A percentile compares a stretch with the other conserved stretches of the same genome.
These are phyloP conservation scores for Sechiopsis laciniata DNA, from an alignment of 306 rosid species.

Conservation along the genomic window DNA sequence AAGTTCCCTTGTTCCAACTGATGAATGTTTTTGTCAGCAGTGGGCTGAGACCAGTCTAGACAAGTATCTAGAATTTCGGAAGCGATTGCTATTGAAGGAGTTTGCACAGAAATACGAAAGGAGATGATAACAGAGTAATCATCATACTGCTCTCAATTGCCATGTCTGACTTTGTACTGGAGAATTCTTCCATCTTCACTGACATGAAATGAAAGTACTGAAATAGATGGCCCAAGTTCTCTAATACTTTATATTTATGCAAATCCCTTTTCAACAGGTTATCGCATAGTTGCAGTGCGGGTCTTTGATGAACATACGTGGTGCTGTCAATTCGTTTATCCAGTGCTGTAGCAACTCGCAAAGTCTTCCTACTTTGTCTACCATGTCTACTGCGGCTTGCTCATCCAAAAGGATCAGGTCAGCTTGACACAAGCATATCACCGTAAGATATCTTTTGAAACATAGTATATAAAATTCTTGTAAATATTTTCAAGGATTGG, in stretches of 20 bases:
- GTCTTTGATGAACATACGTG: neutral
- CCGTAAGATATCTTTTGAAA: neutral
- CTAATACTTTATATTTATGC: slow-evolving; percentile 9
- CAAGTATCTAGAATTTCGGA: slow-evolving; percentile 72
- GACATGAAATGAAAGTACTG: neutral
- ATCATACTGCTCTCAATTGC: neutral
- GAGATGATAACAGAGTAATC: slow-evolving; percentile 33
- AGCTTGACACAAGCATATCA: neutral
- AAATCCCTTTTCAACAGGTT: neutral
- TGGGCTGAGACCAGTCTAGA: slow-evolving; percentile 96
- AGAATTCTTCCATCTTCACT: slow-evolving; percentile 9
- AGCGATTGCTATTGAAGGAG: slow-evolving; percentile 59
- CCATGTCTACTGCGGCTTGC: neutral
- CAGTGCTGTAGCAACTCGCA: neutral
- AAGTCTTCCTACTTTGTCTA: neutral
- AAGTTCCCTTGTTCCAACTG: slow-evolving; percentile 81
- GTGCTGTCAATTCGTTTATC: neutral
- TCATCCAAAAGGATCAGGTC: slow-evolving; percentile 2
- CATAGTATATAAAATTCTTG: neutral
- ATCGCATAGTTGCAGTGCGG: neutral
- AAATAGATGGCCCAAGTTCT: neutral
- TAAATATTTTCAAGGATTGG: neutral
- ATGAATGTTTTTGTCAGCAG: slow-evolving; percentile 77
- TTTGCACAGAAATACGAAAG: slow-evolving; percentile 72
- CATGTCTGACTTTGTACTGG: neutral